Conservation (phyloP, 371 early-diverging fungal species). For the Zychaea mexicana region DNA sequence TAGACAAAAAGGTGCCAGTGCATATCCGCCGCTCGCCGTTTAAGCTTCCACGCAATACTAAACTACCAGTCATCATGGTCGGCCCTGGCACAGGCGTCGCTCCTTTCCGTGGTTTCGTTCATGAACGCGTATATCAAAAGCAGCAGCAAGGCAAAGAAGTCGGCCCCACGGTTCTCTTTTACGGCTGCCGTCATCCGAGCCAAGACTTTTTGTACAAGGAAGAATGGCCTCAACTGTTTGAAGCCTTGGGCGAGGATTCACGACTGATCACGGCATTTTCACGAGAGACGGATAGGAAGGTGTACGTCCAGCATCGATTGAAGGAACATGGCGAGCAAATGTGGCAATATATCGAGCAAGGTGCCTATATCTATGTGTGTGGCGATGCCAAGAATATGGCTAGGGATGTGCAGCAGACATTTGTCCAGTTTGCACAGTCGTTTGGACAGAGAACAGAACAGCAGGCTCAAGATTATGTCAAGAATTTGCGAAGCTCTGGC, state of each 20-base stretch:
- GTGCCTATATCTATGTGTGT: conserved; percentile 90
- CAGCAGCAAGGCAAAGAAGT: conserved; percentile 59
- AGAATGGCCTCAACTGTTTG: conserved; percentile 76
- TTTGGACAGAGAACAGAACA: conserved; percentile 73
- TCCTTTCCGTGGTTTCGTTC: conserved; percentile 95
- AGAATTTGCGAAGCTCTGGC: conserved; percentile 77
- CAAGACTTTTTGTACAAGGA: conserved; percentile 89
- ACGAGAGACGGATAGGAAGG: conserved; percentile 77
- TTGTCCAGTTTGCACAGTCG: conserved; percentile 64
- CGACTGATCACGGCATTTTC: conserved; percentile 88
- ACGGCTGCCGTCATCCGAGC: conserved; percentile 83
- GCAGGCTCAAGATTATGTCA: conserved; percentile 76
- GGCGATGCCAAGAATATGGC: conserved; percentile 98
- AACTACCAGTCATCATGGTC: conserved; percentile 90
- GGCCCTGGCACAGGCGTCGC: conserved; percentile 99
- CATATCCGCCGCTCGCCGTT: conserved; percentile 90
- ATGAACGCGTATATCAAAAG: conserved; percentile 77
- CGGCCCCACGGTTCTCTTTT: conserved; percentile 90
- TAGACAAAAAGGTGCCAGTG: conserved; percentile 63
- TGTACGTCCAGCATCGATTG: conserved; percentile 88
- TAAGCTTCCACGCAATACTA: conserved; percentile 79
- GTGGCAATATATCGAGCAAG: conserved; percentile 66
- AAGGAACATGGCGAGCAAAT: conserved; percentile 64
- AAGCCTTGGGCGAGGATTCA: conserved; percentile 57
- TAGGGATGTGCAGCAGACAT: conserved; percentile 69